Base-by-base conservation (phyloP, 2,329 filamentous ascomycete genomes). In the Paraconiothyrium sp. region DNA sequence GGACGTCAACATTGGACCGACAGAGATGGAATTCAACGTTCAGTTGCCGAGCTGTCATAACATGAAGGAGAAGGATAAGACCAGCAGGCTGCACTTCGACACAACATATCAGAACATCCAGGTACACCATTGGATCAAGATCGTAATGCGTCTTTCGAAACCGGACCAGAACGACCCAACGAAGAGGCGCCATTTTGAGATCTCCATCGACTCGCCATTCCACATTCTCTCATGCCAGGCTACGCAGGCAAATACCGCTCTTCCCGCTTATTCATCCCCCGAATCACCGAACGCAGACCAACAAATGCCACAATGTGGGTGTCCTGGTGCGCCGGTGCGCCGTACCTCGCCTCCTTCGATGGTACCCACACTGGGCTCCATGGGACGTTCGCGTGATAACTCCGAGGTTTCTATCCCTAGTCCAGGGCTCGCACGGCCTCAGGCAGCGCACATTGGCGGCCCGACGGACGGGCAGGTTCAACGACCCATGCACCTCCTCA, bases 91-190 rank as follows among this genome's bases (percentile, higher is more conserved):
- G 61, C 91, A 97, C 76, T 94, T 94, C 57, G 93, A 97, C 75
- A 97, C 93, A 58, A 97, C 93, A 60, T 97, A 94, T 84, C 91
- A 93, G 73, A 96, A 96, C 65, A 94, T 97, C 56, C 92, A 95
- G 72, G 93, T 97, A 57, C 93, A 92, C 76, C 94, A 97, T 76
- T 97, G 93, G 93, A 97, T 97, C 78, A 97, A 97, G 92, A 93
- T 97, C 73, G 93, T 97, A 63, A 92, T 97, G 88, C 90, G 94
- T 56, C 89, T 97, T 50, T 97, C 93, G 34, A 93, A 92, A 70
- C 83, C 91, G 14, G 94, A 97, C 70, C 86, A 89, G 43, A 88
- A 90, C 11, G 92, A 97, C 71, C 89, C 93, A 0, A 84, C 83
- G 0, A 94, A 94, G 74, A 88, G 93, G 65, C 88, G 93, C 37